Evolutionary conservation across 2,329 filamentous ascomycete species (phyloP), one percentile per base, ranked within the genome.

Genomic region (Diaporthe caulivora): DNA sequence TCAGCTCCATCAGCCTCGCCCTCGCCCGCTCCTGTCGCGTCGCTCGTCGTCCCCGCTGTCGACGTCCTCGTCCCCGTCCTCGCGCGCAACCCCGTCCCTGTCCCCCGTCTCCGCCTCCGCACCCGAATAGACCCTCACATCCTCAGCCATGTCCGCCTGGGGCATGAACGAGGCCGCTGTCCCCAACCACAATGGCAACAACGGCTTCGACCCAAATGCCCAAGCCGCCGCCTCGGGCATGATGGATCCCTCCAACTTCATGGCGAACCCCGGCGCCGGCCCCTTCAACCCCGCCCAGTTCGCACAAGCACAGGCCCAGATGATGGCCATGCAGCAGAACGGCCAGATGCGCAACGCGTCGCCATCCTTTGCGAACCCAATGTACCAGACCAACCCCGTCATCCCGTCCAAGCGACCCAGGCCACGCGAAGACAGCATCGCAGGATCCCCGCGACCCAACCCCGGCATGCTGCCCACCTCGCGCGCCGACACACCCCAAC

Each of bases 401-500:
- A 92, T 98, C 77, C 96, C 96, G 73, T 96, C 95, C 29, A 99
- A 98, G 85, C 91, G 97, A 79, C 90, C 94, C 70, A 90, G 94
- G 60, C 93, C 93, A 69, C 87, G 91, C 80, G 95, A 97, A 84
- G 95, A 98, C 83, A 95, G 92, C 80, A 89, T 97, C 80, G 92
- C 92, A 77, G 92, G 93, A 81, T 97, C 95, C 42, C 95, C 96
- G 70, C 90, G 92, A 79, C 93, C 92, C 80, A 92, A 92, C 72
- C 90, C 92, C 7, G 91, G 90, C 76, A 93, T 93, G 84, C 84
- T 95, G 40, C 93, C 94, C 64, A 91, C 91, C 31, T 97, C 96
- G 84, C 94, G 96, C 83, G 96, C 96, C 78, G 95, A 98, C 81
- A 98, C 96, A 40, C 96, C 96, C 44, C 94, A 95, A 79, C 94